These are phyloP conservation scores for Stemphylium lycopersici DNA, from an alignment of 2,329 filamentous ascomycete genomes.

Conservation along the genomic window DNA sequence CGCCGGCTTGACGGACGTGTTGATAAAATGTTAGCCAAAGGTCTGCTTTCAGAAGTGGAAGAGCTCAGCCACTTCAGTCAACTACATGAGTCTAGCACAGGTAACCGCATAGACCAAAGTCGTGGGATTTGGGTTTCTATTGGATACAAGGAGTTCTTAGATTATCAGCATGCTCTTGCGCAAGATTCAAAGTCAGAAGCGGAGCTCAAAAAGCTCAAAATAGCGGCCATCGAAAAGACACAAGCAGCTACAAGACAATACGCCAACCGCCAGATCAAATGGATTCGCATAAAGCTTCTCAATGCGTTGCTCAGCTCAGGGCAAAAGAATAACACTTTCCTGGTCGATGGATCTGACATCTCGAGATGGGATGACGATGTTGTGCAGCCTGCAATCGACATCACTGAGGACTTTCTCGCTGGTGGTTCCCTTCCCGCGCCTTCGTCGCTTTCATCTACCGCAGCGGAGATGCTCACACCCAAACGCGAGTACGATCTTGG, in stretches of 20 bases:
- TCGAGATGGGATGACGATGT: slow-evolving; percentile 68
- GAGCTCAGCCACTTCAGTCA: slow-evolving; percentile 58
- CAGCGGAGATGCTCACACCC: slow-evolving; percentile 62
- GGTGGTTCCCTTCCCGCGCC: slow-evolving; percentile 60
- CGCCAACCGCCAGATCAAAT: slow-evolving; percentile 80
- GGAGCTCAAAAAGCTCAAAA: slow-evolving; percentile 63
- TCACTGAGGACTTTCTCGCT: slow-evolving; percentile 69
- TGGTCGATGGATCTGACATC: slow-evolving; percentile 80
- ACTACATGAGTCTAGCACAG: slow-evolving; percentile 52
- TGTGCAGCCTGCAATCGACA: slow-evolving; percentile 64
- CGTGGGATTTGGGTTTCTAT: slow-evolving; percentile 97
- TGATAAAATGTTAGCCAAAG: slow-evolving; percentile 77
- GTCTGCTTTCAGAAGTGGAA: slow-evolving; percentile 67
- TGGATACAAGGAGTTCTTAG: slow-evolving; percentile 88
- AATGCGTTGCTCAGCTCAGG: slow-evolving; percentile 66
- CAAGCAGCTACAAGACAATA: slow-evolving; percentile 88
- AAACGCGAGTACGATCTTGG: slow-evolving; percentile 59
- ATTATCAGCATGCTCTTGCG: slow-evolving; percentile 62
- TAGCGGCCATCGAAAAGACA: slow-evolving; percentile 71
- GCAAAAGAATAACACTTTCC: slow-evolving; percentile 66
- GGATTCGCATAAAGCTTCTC: slow-evolving; percentile 84
- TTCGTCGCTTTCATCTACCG: slow-evolving; percentile 60
- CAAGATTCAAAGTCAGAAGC: slow-evolving; percentile 32
- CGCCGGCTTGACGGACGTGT: slow-evolving; percentile 77
- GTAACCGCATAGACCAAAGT: slow-evolving; percentile 69